Evolutionary conservation across 1,284 basidiomycete genomes (phyloP), one percentile per base, ranked within the genome.

Genomic region (Blastosporella zonata): DNA sequence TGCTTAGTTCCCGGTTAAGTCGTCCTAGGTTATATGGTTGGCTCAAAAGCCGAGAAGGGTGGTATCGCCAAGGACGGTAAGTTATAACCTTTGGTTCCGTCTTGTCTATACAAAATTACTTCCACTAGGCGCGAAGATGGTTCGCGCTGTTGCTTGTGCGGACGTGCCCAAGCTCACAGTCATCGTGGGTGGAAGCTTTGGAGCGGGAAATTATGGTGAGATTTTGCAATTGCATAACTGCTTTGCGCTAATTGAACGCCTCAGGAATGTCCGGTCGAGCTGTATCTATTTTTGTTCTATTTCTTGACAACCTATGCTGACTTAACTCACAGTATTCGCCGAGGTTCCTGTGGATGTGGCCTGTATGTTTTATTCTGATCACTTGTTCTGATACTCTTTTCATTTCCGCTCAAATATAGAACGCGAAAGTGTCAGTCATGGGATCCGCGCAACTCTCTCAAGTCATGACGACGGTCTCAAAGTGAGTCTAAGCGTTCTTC

Each of bases 291-390:
- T 23, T 45, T 23, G n/a, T 40, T 49, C 43, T 43, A 38, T 45
- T 47, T 45, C 43, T 39, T 49, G 20, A 21, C 41, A 37, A 46
- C 28, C 28, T 27, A 23, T 42, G 9, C 18, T 56, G 49, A 54
- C 12, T 50, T 37, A 18, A 28, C 46, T 41, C 28, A 41, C 57
- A 93, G 81, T 96, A 96, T 68, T 92, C 90, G 8, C 93, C 94
- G 2, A 79, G 93, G 52, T 97, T 97, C 78, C 69, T 97, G 46
- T 97, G 91, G 90, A 95, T 94, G 91, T 97, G 95, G 94, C 94
- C 94, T 51, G 87, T 90, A 66, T 59, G 85, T 72, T 18, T 23
- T 33, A 23, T 1, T 13, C 33, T 8, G 23, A n/a, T 49, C 38
- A 40, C 46, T 43, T 23, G 20, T n/a, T 31, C 21, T 18, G 34